These are phyloP conservation scores for Oryza meyeriana DNA, from an alignment of 176 grass and related monocot species.

Conservation along the genomic window DNA sequence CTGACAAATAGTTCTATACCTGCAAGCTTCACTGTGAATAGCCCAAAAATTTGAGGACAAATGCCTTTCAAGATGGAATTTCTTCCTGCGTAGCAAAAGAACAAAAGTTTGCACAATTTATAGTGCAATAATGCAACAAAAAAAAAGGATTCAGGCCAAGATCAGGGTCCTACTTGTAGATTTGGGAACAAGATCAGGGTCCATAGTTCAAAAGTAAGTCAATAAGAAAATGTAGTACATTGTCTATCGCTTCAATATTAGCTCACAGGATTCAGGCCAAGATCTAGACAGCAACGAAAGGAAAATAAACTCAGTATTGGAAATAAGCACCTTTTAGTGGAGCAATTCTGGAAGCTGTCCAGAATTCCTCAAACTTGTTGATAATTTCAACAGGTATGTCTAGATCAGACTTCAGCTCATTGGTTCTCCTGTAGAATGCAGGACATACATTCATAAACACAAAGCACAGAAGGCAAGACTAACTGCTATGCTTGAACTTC, in stretches of 20 bases:
- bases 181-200: neutral
- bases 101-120: neutral
- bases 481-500: constrained; percentile 6
- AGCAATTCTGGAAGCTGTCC: constrained; percentile 38
- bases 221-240: neutral
- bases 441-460: constrained; percentile 12
- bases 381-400: constrained; percentile 63
- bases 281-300: neutral
- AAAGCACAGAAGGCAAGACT: neutral
- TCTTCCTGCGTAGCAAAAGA: constrained; percentile 54
- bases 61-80: constrained; percentile 75
- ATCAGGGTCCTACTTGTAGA: neutral
- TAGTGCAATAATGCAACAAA: constrained; percentile 9
- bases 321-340: constrained; percentile 65
- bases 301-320: neutral
- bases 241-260: constrained; percentile 20
- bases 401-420: constrained; percentile 82
- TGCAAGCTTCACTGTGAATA: constrained; percentile 98
- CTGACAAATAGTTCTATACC: constrained; percentile 40
- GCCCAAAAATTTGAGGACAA: constrained; percentile 87
- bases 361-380: constrained; percentile 61
- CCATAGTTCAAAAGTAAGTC: neutral
- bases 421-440: constrained; percentile 58
- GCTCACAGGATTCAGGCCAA: neutral
- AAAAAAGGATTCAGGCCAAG: neutral